Evolutionary conservation across 2,329 filamentous ascomycete genomes (phyloP).

Genomic region (Fonsecaea multimorphosa): DNA sequence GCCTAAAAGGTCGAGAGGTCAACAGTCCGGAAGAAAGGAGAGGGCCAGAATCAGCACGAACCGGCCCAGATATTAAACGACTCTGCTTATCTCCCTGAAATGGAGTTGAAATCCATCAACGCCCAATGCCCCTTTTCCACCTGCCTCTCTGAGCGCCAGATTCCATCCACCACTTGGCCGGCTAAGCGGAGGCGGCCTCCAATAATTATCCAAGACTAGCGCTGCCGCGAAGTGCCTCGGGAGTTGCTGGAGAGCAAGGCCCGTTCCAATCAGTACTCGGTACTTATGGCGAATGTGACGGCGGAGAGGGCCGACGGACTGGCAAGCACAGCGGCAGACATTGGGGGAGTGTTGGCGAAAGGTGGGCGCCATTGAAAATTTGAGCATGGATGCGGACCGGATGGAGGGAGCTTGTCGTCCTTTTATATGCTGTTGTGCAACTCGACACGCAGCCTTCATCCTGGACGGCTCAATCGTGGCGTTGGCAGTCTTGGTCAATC

Average conservation of each 20-base stretch:
- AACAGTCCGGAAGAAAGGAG: neutral
- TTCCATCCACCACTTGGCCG: neutral
- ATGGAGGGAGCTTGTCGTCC: neutral
- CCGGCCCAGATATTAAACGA: neutral
- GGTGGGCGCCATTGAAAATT: neutral
- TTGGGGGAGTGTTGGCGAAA: neutral
- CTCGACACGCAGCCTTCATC: neutral
- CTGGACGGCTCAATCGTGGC: neutral
- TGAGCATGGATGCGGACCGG: neutral
- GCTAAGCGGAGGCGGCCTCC: neutral
- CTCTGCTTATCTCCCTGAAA: neutral
- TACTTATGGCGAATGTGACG: no score
- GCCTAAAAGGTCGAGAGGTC: neutral
- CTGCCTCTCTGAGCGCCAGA: neutral
- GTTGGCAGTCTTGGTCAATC: neutral
- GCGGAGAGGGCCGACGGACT: neutral
- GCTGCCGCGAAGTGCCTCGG: neutral
- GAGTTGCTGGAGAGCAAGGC: neutral
- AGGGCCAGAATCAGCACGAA: neutral
- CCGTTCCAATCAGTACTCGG: no score
- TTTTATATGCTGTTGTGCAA: neutral
- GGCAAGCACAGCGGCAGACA: neutral
- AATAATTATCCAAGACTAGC: neutral
- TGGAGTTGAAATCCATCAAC: neutral
- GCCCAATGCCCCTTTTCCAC: neutral